Percentiles rank a stretch among this genome's conserved stretches.
Evolutionary conservation across 768 basidiomycete genomes (phyloP).

Genomic region (Dioszegia crocea): DNA sequence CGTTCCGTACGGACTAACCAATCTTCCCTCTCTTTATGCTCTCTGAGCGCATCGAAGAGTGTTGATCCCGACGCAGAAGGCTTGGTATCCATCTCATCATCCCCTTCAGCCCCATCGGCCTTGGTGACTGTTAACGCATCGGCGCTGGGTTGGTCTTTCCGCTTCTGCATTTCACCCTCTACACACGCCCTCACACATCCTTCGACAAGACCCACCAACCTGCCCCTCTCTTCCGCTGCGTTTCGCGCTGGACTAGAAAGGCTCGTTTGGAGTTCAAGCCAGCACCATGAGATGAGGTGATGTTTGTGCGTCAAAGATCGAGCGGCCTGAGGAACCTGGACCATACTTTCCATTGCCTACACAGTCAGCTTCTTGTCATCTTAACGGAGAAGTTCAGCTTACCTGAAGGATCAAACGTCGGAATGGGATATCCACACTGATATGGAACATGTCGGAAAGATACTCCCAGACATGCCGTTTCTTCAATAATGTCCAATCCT

Average conservation of each 20-base stretch:
- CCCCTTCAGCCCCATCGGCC: not conserved
- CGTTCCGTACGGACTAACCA: slow-evolving; percentile 9
- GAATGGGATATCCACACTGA: slow-evolving; percentile 58
- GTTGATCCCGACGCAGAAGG: too few species aligned
- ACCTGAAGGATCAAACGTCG: slow-evolving; percentile 67
- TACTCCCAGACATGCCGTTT: slow-evolving; percentile 85
- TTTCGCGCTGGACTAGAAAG: not conserved
- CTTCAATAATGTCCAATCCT: slow-evolving; percentile 77
- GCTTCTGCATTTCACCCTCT: slow-evolving; percentile 55
- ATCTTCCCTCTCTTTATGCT: slow-evolving; percentile 1
- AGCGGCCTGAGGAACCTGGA: slow-evolving; percentile 65
- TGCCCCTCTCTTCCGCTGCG: slow-evolving; percentile 22
- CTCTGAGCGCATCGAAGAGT: not conserved
- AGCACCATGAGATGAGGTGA: slow-evolving; percentile 73
- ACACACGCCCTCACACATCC: slow-evolving; percentile 41
- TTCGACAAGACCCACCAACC: slow-evolving; percentile 48
- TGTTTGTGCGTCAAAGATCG: slow-evolving; percentile 69
- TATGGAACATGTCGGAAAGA: slow-evolving; percentile 74
- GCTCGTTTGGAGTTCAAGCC: slow-evolving; percentile 56
- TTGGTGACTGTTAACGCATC: too few species aligned
- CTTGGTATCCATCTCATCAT: not conserved
- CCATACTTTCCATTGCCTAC: slow-evolving; percentile 73
- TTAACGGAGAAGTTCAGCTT: slow-evolving; percentile 15
- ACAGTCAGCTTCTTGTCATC: not conserved
- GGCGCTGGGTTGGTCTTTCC: too few species aligned